Evolutionary conservation across 2,329 filamentous ascomycete genomes (phyloP).

Genomic region (Lasiodiplodia sp.): DNA sequence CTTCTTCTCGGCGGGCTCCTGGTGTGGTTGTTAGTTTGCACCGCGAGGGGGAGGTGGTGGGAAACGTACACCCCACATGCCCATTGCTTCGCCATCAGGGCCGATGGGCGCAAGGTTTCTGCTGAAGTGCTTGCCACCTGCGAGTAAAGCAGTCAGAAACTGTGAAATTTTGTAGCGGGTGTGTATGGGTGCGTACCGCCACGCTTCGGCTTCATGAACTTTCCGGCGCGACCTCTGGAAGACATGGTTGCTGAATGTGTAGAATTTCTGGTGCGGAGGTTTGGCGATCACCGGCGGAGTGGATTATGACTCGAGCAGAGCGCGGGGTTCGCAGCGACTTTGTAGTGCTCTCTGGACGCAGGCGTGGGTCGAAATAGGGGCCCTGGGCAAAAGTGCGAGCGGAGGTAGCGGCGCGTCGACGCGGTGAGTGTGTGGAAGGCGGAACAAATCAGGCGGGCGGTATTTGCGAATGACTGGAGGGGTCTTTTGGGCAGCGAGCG

Average conservation of each 20-base stretch:
- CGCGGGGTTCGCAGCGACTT: conserved; percentile 21
- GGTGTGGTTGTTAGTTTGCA: conserved; percentile 34
- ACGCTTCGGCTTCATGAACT: conserved; percentile 91
- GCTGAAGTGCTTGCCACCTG: conserved; percentile 95
- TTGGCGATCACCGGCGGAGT: conserved; percentile 4
- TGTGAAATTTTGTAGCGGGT: neutral
- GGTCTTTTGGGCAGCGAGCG: conserved; percentile 23
- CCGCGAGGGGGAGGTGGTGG: neutral
- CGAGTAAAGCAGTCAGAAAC: neutral
- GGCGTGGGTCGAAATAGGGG: neutral
- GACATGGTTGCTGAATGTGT: conserved; percentile 50
- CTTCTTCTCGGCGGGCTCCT: conserved; percentile 56
- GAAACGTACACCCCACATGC: conserved; percentile 79
- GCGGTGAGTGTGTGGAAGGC: neutral
- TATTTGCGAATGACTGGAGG: conserved; percentile 21
- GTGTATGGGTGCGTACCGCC: conserved; percentile 69
- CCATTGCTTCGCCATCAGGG: conserved; percentile 84
- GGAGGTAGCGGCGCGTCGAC: neutral
- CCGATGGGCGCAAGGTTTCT: conserved; percentile 88
- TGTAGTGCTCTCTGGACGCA: neutral
- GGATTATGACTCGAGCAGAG: conserved; percentile 15
- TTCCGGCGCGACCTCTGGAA: conserved; percentile 81
- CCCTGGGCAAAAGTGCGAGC: neutral
- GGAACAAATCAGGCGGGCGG: conserved; percentile 14
- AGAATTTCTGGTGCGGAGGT: conserved; percentile 7